phyloP scores from a whole-genome alignment of 805 yeast genomes.

The Naumovozyma castellii region DNA sequence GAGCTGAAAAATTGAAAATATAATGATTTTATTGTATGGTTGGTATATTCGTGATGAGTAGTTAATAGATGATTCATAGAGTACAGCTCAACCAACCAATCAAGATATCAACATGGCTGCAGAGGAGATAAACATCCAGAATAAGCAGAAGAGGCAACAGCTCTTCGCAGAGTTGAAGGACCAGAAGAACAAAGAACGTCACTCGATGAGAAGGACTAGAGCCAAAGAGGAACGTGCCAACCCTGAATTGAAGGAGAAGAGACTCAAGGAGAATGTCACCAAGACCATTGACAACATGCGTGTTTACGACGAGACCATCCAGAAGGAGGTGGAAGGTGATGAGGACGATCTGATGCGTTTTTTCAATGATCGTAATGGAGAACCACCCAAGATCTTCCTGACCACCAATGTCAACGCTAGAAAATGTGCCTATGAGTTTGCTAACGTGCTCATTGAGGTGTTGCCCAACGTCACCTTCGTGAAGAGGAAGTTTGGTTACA shows the following conservation, averaged over 20 bases:
- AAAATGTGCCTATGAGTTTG: constrained; percentile 81
- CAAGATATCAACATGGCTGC: constrained; percentile 23
- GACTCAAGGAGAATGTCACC: constrained; percentile 70
- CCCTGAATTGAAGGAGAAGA: constrained; percentile 72
- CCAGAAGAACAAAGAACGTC: constrained; percentile 66
- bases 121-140: constrained; percentile 46
- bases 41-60: too few species aligned
- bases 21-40: too few species aligned
- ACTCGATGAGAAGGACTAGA: constrained; percentile 65
- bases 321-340: constrained; percentile 34
- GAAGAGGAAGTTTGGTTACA: constrained; percentile 75
- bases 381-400: constrained; percentile 77
- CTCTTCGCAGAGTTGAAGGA: constrained; percentile 65
- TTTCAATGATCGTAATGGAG: constrained; percentile 44
- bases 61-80: too few species aligned
- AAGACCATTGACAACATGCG: constrained; percentile 77
- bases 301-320: constrained; percentile 78
- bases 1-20: too few species aligned
- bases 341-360: constrained; percentile 26
- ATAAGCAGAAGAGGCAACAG: constrained; percentile 73
- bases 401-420: constrained; percentile 86
- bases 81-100: too few species aligned
- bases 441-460: constrained; percentile 74
- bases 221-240: constrained; percentile 81
- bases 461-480: constrained; percentile 81